A percentile compares a stretch with the other conserved stretches of the same genome.
Evolutionary conservation across 2,329 filamentous ascomycete genomes (phyloP).

Genomic region (Dactylellina parvicollis): DNA sequence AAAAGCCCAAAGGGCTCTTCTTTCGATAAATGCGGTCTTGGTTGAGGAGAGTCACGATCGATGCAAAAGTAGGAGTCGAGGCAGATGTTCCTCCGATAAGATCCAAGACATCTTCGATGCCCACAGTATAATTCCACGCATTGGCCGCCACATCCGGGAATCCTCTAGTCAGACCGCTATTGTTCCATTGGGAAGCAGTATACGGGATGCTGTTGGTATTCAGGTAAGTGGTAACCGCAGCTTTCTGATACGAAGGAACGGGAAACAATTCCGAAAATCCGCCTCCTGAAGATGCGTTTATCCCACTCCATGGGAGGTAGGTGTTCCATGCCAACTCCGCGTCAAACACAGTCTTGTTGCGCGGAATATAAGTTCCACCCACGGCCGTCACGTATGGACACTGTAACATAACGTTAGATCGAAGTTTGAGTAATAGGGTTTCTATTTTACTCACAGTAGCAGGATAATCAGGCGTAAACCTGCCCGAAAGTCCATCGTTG

Average conservation of each 20-base stretch:
- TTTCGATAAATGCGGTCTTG: slow-evolving; percentile 59
- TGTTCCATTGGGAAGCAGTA: slow-evolving; percentile 64
- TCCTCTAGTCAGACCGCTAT: slow-evolving; percentile 65
- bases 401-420: slow-evolving; percentile 12
- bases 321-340: slow-evolving; percentile 63
- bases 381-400: slow-evolving; percentile 76
- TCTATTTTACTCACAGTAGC: slow-evolving; percentile 68
- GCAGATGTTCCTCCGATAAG: slow-evolving; percentile 66
- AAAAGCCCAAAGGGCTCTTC: slow-evolving; percentile 38
- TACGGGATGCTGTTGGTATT: slow-evolving; percentile 59
- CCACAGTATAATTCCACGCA: slow-evolving; percentile 59
- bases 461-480: slow-evolving; percentile 58
- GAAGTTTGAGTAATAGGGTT: slow-evolving; percentile 67
- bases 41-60: slow-evolving; percentile 62
- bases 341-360: slow-evolving; percentile 61
- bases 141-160: slow-evolving; percentile 70
- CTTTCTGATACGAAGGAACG: slow-evolving; percentile 65
- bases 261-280: slow-evolving; percentile 67
- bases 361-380: slow-evolving; percentile 66
- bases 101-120: slow-evolving; percentile 59
- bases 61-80: slow-evolving; percentile 62
- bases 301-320: slow-evolving; percentile 58
- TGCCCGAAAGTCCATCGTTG: slow-evolving; percentile 36
- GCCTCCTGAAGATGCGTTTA: slow-evolving; percentile 63
- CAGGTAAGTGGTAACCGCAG: slow-evolving; percentile 64